Base-by-base conservation (phyloP, 371 early-diverging fungal species). In the Mucor velutinosus region DNA sequence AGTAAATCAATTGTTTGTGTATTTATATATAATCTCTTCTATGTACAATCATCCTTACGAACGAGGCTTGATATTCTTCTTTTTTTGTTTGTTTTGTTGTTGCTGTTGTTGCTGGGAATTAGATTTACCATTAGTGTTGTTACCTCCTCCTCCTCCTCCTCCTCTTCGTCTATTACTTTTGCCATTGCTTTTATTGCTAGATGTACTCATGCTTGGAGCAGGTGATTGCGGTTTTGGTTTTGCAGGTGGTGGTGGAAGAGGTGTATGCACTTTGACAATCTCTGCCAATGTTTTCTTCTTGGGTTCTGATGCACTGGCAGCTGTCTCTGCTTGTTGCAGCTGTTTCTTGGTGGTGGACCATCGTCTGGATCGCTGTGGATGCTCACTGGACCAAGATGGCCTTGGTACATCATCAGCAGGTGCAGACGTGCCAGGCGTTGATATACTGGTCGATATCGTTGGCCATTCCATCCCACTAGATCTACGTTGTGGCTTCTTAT, bases 61-160 rank as follows among this genome's bases (percentile, higher is more conserved):
- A 15, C 56, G 29, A 56, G 32, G 56, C 56, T 56, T 56, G 56
- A 56, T 56, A 56, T 56, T 56, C 29, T 56, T 56, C 56, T 56
- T 56, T 56, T 56, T 56, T n/a, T 56, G 56, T 29, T 56, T 56
- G 23, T 47, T 19, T 47, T 47, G 47, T 23, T 49, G 23, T 49
- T 49, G 21, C 19, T 47, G n/a, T 11, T 23, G 25, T 25, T 23
- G 21, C 25, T 51, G 51, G 12, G 51, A 51, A 25, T 51, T 51
- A 4, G 51, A 25, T 51, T 51, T 51, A n/a, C 56, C 19, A 32
- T 32, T 56, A 6, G 32, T 23, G 23, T 25, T 59, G 14, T 37
- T 37, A 12, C 14, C 14, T 11, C 37, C 37, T 37, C 37, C 30
- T 30, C 30, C 30, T 30, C 30, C 30, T 94, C 95, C 29, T 62